A percentile compares a stretch with the other conserved stretches of the same genome.
Conservation (phyloP, 148 eudicot species). For the Rhododendron simsii region DNA sequence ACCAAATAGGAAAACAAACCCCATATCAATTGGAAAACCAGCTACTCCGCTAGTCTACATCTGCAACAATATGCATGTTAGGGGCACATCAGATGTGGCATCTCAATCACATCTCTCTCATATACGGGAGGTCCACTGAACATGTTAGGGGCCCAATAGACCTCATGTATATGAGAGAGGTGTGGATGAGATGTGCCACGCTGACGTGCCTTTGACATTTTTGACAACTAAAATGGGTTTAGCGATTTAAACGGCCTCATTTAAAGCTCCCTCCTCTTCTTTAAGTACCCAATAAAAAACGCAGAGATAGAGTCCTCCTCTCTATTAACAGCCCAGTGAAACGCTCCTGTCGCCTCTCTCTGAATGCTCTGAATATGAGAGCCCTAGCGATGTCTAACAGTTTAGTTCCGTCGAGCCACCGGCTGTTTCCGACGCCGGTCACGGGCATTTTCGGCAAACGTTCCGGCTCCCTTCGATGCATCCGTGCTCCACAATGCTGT, state of each 20-base stretch:
- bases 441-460: constrained; percentile 13
- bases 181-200: too few relatives aligned
- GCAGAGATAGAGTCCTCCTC: not conserved
- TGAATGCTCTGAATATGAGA: constrained; percentile 21
- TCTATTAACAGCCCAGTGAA: not conserved
- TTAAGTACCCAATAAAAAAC: not conserved
- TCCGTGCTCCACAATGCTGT: constrained; percentile 24
- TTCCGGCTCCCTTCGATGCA: not conserved
- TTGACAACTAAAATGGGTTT: too few relatives aligned
- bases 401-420: constrained; percentile 14
- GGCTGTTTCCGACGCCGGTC: constrained; percentile 12
- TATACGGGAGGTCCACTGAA: too few relatives aligned
- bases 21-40: too few relatives aligned
- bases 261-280: not conserved
- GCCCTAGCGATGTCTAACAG: constrained; percentile 17
- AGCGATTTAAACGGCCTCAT: not conserved
- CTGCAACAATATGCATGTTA: too few relatives aligned
- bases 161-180: too few relatives aligned
- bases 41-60: too few relatives aligned
- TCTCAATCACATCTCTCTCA: too few relatives aligned
- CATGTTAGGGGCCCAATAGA: too few relatives aligned
- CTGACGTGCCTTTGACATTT: too few relatives aligned
- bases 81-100: too few relatives aligned
- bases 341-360: not conserved
- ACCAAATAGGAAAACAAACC: too few relatives aligned